Percentiles rank a stretch among this genome's conserved stretches.
phyloP scores from a whole-genome alignment of 192 early-diverging fungal genomes.

The Gaertneriomyces sp. region DNA sequence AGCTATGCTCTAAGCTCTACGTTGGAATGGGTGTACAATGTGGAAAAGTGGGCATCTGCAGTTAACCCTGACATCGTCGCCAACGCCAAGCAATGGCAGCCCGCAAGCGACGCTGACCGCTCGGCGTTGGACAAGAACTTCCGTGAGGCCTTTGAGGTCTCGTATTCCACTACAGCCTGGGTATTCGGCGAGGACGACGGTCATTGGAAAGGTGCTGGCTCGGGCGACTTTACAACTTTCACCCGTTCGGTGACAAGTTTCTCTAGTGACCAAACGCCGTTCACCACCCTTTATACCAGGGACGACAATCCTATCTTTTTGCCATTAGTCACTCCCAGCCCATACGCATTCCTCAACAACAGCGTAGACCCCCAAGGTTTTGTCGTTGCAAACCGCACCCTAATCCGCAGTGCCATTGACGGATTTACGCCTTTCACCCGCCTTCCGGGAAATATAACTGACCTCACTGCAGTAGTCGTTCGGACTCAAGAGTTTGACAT shows the following conservation, averaged over 20 bases:
- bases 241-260: conserved; percentile 6
- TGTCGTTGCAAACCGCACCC: conserved; percentile 13
- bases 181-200: conserved; percentile 27
- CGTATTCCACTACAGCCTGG: conserved; percentile 20
- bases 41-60: conserved; percentile 21
- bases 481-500: conserved; percentile 20
- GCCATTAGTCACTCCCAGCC: conserved; percentile 5
- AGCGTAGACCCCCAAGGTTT: conserved; percentile 3
- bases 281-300: conserved; percentile 17
- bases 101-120: neutral
- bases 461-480: conserved; percentile 22
- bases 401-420: conserved; percentile 8
- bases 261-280: conserved; percentile 6
- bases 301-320: conserved; percentile 13
- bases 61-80: conserved; percentile 14
- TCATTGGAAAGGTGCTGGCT: conserved; percentile 30
- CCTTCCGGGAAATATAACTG: conserved; percentile 12
- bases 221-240: conserved; percentile 21
- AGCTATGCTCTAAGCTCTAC: conserved; percentile 16
- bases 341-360: conserved; percentile 27
- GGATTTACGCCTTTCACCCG: conserved; percentile 12
- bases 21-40: conserved; percentile 30
- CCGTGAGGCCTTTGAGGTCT: conserved; percentile 27
- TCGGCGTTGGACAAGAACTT: conserved; percentile 16
- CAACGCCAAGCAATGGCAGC: conserved; percentile 13